Base-by-base conservation (phyloP, 148 eudicot species). In the Drosera capensis region DNA sequence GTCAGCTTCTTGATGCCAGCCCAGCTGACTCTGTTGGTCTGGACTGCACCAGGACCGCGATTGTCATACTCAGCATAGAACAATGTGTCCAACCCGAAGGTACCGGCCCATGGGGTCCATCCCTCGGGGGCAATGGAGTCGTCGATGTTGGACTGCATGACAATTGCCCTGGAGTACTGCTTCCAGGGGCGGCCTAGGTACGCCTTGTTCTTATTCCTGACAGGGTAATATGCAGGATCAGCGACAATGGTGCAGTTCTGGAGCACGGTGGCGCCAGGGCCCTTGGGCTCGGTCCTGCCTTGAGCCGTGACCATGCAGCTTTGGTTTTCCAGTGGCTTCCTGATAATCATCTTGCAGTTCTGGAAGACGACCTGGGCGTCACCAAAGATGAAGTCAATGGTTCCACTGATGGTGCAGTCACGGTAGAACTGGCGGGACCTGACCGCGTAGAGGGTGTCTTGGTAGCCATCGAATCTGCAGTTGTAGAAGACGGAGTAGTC, bases 381-480 rank as follows among this genome's bases (percentile, higher is more conserved):
- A 14, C 82, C 88, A 19, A 72, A 69, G 14, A 79, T 75, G 66
- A 75, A 75, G 45, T 79, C 87, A 0, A 79, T 45, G 5, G 82
- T 79, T 7, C 88, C 82, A 0, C 77, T 52, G 20, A 79, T 60
- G 58, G 57, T 57, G 26, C 87, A 79, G 43, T 72, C 71, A 3
- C 76, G 66, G 48, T 68, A 75, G 48, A 75, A 79, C 25, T 79
- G 87, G 1, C 73, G 65, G 5, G 73, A 67, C 2, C 63, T 51
- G 25, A 71, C 76, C 35, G 40, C 23, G 51, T 79, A 75, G 19
- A 80, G 44, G 13, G 83, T 73, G 64, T 77, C 77, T 54, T 80
- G 83, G 65, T 48, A 71, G 11, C 73, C 90, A 15, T 67, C 74
- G 17, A 80, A 61, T 38, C 64, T 54, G 53, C 79, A 72, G 44